Evolutionary conservation across 2,329 filamentous ascomycete genomes (phyloP).

Genomic region (Penicillium frequentans): DNA sequence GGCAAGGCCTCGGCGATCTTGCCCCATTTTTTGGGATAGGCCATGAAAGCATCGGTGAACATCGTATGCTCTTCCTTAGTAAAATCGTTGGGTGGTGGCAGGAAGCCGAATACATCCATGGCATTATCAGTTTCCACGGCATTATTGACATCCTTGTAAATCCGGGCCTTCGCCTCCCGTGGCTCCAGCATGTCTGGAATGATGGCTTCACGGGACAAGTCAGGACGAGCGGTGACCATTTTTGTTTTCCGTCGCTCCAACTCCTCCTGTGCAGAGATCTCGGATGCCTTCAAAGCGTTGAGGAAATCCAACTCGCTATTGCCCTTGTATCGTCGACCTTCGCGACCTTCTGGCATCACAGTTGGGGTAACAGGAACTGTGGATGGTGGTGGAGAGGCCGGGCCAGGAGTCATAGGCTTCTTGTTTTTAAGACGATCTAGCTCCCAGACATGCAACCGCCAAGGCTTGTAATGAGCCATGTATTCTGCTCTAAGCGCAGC

Average conservation of each 20-base stretch:
- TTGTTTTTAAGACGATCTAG: conserved; percentile 44
- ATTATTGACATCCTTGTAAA: conserved; percentile 51
- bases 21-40: conserved; percentile 52
- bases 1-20: conserved; percentile 51
- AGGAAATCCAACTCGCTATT: conserved; percentile 53
- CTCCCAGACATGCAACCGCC: conserved; percentile 45
- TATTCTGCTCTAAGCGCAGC: conserved; percentile 42
- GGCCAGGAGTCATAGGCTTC: conserved; percentile 36
- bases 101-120: conserved; percentile 45
- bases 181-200: conserved; percentile 50
- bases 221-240: conserved; percentile 45
- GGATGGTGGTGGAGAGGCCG: conserved; percentile 36
- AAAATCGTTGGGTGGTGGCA: conserved; percentile 50
- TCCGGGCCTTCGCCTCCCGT: conserved; percentile 35
- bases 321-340: conserved; percentile 46
- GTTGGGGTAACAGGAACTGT: conserved; percentile 32
- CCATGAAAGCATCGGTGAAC: conserved; percentile 50
- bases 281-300: conserved; percentile 48
- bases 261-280: conserved; percentile 50
- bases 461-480: conserved; percentile 43
- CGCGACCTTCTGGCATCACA: conserved; percentile 33
- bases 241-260: conserved; percentile 45
- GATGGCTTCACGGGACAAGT: conserved; percentile 46
- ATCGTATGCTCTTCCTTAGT: conserved; percentile 47
- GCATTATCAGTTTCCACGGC: conserved; percentile 39